Evolutionary conservation across 257 asterid genomes (phyloP), one percentile per base, ranked within the genome.

Genomic region (Ligustrum vulgare): DNA sequence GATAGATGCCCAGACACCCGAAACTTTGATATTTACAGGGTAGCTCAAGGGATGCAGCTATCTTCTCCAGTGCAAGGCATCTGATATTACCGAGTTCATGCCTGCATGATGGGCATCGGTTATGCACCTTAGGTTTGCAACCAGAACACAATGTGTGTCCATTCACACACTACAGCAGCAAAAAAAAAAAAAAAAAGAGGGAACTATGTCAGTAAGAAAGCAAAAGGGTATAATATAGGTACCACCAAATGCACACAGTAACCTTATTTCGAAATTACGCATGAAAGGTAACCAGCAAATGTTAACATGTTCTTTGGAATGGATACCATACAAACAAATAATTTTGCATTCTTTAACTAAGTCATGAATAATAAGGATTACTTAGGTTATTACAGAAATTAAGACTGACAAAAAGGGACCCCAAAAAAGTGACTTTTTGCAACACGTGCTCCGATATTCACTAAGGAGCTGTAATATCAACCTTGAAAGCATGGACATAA

Each of bases 61-160:
- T 82, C 71, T 84, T 84, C 82, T 84, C 88, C 80, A 81, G 68
- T 32, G 87, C 85, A 70, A 78, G 81, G 64, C 87, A 84, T 72
- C 87, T 84, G 75, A 80, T 84, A 39, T 84, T 84, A 28, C 87
- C 87, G 15, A 84, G 87, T 45, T 84, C 87, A 36, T 80, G 85
- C 83, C 85, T 76, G 83, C 87, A 84, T 33, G 87, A 81, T 64
- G 87, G 87, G 63, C 87, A 84, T 6, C 85, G 85, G 34, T 81
- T 84, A 62, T 84, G 85, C 63, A 84, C 87, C 78, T 81, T 78
- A 23, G 87, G 83, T 73, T 84, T 84, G 79, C 87, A 84, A 28
- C 87, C 85, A 54, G 87, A 84, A 72, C 87, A 84, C 43, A 84
- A 76, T 9, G 87, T 84, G 82, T 84, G 87, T 39, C 87, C 85